Evolutionary conservation across 1,139 yeast species (phyloP), one percentile per base, ranked within the genome.

Genomic region (Yamadazyma diddensiae): DNA sequence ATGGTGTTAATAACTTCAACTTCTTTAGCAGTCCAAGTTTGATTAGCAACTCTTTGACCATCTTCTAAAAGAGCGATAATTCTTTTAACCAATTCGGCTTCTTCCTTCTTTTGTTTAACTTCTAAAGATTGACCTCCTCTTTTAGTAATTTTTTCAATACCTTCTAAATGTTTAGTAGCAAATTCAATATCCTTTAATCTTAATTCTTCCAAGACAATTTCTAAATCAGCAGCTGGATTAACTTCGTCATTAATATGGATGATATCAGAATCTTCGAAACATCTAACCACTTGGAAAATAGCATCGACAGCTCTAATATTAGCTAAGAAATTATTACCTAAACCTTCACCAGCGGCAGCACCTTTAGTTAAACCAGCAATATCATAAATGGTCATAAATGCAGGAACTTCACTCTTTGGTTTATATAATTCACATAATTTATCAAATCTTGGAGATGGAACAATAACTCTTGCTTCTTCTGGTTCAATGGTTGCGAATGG

Each of bases 401-500:
- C 97, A 37, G 97, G 97, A 38, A 92, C 94, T 58, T 80, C 84
- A 42, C 86, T 74, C 55, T 82, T 80, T 38, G 95, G 94, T 66
- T 83, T 79, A 72, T 84, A 87, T 53, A 81, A 62, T 34, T 76
- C 74, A 52, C 77, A 71, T 49, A 87, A 73, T 52, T 71, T 73
- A 55, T 88, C 94, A 56, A 92, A 82, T 61, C 96, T 80, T 43
- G 85, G 76, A 28, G 97, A 88, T 48, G 98, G 98, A 37, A 92
- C 98, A 54, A 84, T 82, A 40, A 90, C 96, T 62, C 96, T 78
- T 33, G 98, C 97, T 70, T 92, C 98, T 71, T 92, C 98, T 31
- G 98, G 98, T 52, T 92, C 98, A 64, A 92, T 92, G 40, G 98
- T 92, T 37, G 98, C 98, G 58, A 90, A 92, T 23, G 98, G 98